Base-by-base conservation (phyloP, 768 basidiomycete genomes). In the Russula abietina region DNA sequence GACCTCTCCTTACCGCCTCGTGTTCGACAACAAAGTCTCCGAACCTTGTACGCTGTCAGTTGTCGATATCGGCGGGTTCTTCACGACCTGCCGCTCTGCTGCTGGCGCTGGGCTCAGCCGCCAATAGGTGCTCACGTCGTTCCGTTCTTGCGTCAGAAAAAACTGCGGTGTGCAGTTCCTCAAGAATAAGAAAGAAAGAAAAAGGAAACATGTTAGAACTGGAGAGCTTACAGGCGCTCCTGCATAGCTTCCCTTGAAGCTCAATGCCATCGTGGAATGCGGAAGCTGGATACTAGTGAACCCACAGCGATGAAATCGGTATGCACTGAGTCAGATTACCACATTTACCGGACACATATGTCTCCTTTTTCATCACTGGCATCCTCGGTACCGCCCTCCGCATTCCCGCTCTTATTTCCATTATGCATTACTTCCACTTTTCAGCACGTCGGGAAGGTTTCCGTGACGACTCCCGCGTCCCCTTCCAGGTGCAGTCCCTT, bases 201-300 rank as follows among this genome's bases (percentile, higher is more conserved):
- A 17, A 17, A 10, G 28, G 16, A 12, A 4, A 16, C 9, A 33
- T 10, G 22, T 48, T 3, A 14, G 26, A 46, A 39, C 5, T 39
- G 14, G 6, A 24, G 5, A 2, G 38, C 63, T 33, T 45, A 68
- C 67, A 61, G 52, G 64, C 3, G 67, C 58, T 17, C 65, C 65
- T n/a, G 60, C 53, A 11, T 48, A 36, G 39, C 52, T 55, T 39
- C 51, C 67, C 19, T 38, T 52, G 30, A 68, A 57, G 5, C 60
- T 56, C 12, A 66, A 17, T 24, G 51, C 52, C 58, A 68, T 57
- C 51, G 61, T 60, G 3, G 51, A 49, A n/a, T 49, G 51, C 10
- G 67, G 67, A 65, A 66, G 57, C 30, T 65, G 67, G 24, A 68
- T 68, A 24, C 67, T 68, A 52, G 4, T 1, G n/a, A 16, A 39